phyloP scores from a whole-genome alignment of 352 stramenopile species.

The Sclerospora graminicola region DNA sequence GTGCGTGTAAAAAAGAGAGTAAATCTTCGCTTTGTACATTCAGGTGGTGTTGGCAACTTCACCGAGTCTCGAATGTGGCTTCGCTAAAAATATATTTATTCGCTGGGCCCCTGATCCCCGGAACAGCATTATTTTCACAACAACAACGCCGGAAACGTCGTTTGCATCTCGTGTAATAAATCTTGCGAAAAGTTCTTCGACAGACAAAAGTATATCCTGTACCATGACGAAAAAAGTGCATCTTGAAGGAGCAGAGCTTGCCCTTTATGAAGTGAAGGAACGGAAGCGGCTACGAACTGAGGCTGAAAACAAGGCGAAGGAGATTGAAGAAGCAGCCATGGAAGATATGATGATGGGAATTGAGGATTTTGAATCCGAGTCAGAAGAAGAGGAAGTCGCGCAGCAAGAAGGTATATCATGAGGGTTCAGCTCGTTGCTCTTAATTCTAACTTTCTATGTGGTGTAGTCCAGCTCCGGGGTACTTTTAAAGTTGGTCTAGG shows the following conservation, averaged over 20 bases:
- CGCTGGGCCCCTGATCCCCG: constrained; percentile 62
- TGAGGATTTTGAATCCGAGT: constrained; percentile 81
- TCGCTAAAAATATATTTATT: constrained; percentile 79
- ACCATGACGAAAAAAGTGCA: constrained; percentile 62
- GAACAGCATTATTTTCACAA: constrained; percentile 83
- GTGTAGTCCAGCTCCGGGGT: constrained; percentile 61
- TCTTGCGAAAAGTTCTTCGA: constrained; percentile 35
- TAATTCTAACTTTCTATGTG: background rate
- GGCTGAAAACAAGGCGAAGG: constrained; percentile 81
- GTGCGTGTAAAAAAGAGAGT: background rate
- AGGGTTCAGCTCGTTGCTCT: background rate
- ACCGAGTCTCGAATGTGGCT: constrained; percentile 67
- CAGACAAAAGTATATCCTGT: constrained; percentile 45
- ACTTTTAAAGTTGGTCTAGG: constrained; percentile 82
- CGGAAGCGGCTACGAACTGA: constrained; percentile 71
- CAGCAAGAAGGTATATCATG: constrained; percentile 41
- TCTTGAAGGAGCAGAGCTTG: constrained; percentile 78
- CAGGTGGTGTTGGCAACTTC: constrained; percentile 78
- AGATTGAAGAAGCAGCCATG: constrained; percentile 84
- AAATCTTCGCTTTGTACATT: background rate
- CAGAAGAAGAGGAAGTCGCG: constrained; percentile 57
- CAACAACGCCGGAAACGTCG: constrained; percentile 43
- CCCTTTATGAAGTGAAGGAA: constrained; percentile 80
- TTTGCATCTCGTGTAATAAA: constrained; percentile 62
- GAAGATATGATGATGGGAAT: constrained; percentile 89